Base-by-base conservation (phyloP, 768 basidiomycete genomes). In the Tylopilus vinaceipallidus region DNA sequence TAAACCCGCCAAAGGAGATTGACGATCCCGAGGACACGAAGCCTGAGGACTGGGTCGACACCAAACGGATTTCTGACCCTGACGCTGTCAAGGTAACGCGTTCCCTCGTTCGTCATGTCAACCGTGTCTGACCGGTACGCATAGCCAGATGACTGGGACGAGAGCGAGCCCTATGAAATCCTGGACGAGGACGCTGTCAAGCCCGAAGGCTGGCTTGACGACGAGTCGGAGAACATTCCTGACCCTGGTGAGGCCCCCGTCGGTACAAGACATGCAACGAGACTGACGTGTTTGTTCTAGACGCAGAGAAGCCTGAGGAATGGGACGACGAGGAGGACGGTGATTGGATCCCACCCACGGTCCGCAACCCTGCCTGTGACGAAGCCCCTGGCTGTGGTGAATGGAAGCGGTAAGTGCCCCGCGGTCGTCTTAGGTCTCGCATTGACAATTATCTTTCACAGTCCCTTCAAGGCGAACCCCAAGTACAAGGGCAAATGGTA, bases 321-420 rank as follows among this genome's bases (percentile, higher is more conserved):
- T 99, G 97, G 97, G 94, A 97, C 62, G 95, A 98, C 60, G 97
- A 98, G 66, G 97, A 98, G 68, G 95, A 99, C 59, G 97, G 97
- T 68, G 95, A 98, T 66, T 99, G 94, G 94, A 82, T 98, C 56
- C 80, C 95, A 7, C 95, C 97, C 26, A 83, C 83, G 49, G 76
- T 98, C 49, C 71, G 79, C 51, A 99, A 99, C 80, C 91, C 95
- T 55, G 88, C 83, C 66, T 98, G 97, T 66, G 75, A 82, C 55
- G 88, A 84, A 48, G 95, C 83, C 53, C 82, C 93, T 61, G 97
- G 97, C 24, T 99, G 97, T 63, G 97, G 97, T 64, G 84, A 86
- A 70, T 99, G 95, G 95, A 85, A 84, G 66, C 82, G 81, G 84
- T 89, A 67, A 8, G 56, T 41, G 9, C 30, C 16, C 2, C 3